Evolutionary conservation across 2,329 filamentous ascomycete species (phyloP).

Genomic region (Torrubiellomyces zombiae): DNA sequence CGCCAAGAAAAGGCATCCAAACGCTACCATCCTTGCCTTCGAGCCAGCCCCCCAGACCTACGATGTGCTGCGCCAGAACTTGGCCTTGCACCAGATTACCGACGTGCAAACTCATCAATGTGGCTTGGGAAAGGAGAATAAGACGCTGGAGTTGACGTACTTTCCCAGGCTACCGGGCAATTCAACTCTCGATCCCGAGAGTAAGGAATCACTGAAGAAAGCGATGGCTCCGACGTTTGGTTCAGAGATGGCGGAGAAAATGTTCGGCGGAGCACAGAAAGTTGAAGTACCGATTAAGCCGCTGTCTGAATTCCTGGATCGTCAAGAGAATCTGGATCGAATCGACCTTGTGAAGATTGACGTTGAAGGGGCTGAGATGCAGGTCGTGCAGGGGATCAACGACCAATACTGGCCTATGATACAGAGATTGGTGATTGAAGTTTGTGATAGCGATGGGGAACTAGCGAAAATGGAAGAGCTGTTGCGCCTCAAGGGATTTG

Average conservation of each 20-base stretch:
- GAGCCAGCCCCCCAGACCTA: conserved; percentile 10
- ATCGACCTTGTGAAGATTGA: conserved; percentile 14
- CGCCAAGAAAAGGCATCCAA: conserved; percentile 10
- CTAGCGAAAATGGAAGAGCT: conserved; percentile 5
- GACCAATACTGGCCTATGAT: conserved; percentile 9
- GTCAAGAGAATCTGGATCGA: conserved; percentile 2
- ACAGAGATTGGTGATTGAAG: conserved; percentile 8
- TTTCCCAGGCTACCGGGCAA: conserved; percentile 9
- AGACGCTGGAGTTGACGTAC: conserved; percentile 5
- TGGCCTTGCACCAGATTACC: conserved; percentile 5
- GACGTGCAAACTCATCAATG: conserved; percentile 5
- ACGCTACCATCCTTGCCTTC: conserved; percentile 10
- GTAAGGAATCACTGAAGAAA: conserved; percentile 5
- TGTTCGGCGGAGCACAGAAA: conserved; percentile 2
- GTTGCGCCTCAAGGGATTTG: conserved; percentile 8
- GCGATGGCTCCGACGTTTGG: conserved; percentile 1
- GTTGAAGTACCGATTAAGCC: conserved; percentile 6
- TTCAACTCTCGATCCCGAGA: conserved; percentile 8
- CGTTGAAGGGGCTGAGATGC: conserved; percentile 11
- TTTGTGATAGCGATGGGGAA: conserved; percentile 5
- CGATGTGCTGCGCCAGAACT: conserved; percentile 6
- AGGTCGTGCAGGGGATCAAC: conserved; percentile 8
- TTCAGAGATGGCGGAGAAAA: conserved; percentile 3
- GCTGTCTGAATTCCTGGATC: conserved; percentile 8
- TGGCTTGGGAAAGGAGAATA: conserved; percentile 4